phyloP scores from a whole-genome alignment of 2,329 filamentous ascomycete genomes.

The Diaporthe amygdali region DNA sequence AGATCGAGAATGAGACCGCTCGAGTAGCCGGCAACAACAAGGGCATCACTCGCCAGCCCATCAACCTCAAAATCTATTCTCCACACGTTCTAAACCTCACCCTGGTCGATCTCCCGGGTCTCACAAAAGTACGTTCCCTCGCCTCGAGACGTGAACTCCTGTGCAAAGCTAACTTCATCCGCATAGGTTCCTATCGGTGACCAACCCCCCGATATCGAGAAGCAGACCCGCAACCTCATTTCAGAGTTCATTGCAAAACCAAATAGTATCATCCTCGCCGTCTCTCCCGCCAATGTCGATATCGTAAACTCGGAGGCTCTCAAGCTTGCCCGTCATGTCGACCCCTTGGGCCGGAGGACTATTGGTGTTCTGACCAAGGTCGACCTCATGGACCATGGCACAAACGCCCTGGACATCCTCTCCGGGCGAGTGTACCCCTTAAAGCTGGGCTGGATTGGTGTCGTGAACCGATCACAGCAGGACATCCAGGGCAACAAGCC shows the following conservation, averaged over 20 bases:
- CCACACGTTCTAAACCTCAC: slow-evolving; percentile 97
- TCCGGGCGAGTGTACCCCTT: slow-evolving; percentile 95
- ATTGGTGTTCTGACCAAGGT: slow-evolving; percentile 99
- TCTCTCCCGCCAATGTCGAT: slow-evolving; percentile 96
- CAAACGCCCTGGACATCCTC: slow-evolving; percentile 97
- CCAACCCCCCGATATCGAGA: slow-evolving; percentile 94
- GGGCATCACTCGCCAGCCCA: slow-evolving; percentile 94
- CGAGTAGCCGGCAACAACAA: slow-evolving; percentile 95
- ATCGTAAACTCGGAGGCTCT: slow-evolving; percentile 97
- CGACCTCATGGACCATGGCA: slow-evolving; percentile 98
- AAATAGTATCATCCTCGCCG: slow-evolving; percentile 96
- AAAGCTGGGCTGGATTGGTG: slow-evolving; percentile 96
- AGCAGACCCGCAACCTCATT: slow-evolving; percentile 97
- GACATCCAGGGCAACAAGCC: slow-evolving; percentile 96
- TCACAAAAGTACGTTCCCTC: slow-evolving; percentile 64
- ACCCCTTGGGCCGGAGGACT: slow-evolving; percentile 95
- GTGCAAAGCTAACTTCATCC: background rate
- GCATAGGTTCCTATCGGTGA: slow-evolving; percentile 87
- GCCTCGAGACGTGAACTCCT: too few relatives aligned
- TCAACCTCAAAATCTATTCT: slow-evolving; percentile 98
- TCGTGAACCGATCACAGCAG: slow-evolving; percentile 97
- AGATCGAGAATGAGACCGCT: slow-evolving; percentile 96
- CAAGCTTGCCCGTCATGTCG: slow-evolving; percentile 94
- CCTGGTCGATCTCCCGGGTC: slow-evolving; percentile 91
- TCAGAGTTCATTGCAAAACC: slow-evolving; percentile 98